These are phyloP conservation scores for Fusarium sp. DNA, from an alignment of 2,329 filamentous ascomycete species.

Conservation along the genomic window DNA sequence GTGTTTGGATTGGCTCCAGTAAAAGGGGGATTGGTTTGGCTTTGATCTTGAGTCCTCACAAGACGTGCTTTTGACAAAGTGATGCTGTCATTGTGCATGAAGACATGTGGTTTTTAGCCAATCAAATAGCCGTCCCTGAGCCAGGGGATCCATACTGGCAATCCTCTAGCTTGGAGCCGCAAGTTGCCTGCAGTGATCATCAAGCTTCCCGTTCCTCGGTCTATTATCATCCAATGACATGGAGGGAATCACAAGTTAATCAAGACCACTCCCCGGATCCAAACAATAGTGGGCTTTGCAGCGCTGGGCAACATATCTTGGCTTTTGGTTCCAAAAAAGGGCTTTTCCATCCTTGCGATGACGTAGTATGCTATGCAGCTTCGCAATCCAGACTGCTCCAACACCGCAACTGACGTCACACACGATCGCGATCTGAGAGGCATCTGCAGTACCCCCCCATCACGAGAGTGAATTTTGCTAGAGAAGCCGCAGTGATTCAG, in stretches of 20 bases:
- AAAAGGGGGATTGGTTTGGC: constrained; percentile 12
- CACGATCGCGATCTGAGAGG: constrained; percentile 12
- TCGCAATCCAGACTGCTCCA: not conserved
- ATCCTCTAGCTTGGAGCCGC: constrained; percentile 15
- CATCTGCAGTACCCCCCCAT: not conserved
- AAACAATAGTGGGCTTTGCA: constrained; percentile 16
- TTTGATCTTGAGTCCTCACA: constrained; percentile 6
- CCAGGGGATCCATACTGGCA: not conserved
- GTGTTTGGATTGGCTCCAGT: constrained; percentile 22
- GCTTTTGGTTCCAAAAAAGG: constrained; percentile 15
- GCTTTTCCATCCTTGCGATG: constrained; percentile 17
- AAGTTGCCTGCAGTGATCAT: constrained; percentile 31
- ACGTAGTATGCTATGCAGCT: constrained; percentile 14
- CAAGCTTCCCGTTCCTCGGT: constrained; percentile 28
- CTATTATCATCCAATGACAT: constrained; percentile 16
- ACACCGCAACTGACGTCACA: constrained; percentile 27
- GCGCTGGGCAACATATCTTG: constrained; percentile 14
- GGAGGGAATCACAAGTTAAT: not conserved
- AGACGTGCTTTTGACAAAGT: constrained; percentile 24
- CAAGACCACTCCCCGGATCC: constrained; percentile 11
- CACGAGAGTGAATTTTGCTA: constrained; percentile 10
- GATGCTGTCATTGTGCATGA: constrained; percentile 37
- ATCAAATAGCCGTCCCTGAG: constrained; percentile 17
- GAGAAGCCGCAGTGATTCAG: not conserved
- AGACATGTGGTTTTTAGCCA: not conserved